Evolutionary conservation across 306 rosid species (phyloP), one percentile per base, ranked within the genome.

Genomic region (Trifolium pratense): DNA sequence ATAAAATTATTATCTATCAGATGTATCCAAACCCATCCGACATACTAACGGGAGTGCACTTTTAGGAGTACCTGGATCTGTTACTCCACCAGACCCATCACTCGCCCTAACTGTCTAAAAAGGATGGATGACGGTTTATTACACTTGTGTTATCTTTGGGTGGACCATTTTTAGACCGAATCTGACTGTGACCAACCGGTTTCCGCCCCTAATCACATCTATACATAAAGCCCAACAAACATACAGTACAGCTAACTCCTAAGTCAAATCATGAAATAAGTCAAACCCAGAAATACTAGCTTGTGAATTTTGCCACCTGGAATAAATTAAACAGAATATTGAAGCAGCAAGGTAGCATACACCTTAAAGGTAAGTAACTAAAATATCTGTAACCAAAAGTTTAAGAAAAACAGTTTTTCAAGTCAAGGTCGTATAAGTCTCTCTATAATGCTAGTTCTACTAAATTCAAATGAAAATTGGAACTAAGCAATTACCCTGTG

Each of bases 401-500:
- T 16, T 14, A 51, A 53, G 26, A 51, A 43, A 45, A 20, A 61
- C 55, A 56, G 70, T 20, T 71, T 34, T 31, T 70, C 17, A 64
- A 1, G 31, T 46, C 16, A n/a, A 9, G 32, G 26, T 29, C 34
- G 5, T 4, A 49, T 8, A 14, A 8, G 51, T 66, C 23, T 45
- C 31, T 59, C 58, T 51, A 42, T 3, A 63, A 46, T 76, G 69
- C 17, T 23, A 57, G 11, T 21, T 64, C 31, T 58, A 62, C 71
- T 36, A 55, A 64, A 73, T 76, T 26, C 31, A 37, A 77, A n/a
- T 48, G 58, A 57, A 62, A 4, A 78, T 49, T 65, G 76, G 70
- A 84, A 8, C 29, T 23, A 66, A 51, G 25, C 21, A 70, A 70
- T 63, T 74, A 91, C 96, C 97, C 77, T 91, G 78, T 81, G 82